A percentile compares a stretch with the other conserved stretches of the same genome.
These are phyloP conservation scores for Boletus rubroflammeus DNA, from an alignment of 768 basidiomycete genomes.

Conservation along the genomic window DNA sequence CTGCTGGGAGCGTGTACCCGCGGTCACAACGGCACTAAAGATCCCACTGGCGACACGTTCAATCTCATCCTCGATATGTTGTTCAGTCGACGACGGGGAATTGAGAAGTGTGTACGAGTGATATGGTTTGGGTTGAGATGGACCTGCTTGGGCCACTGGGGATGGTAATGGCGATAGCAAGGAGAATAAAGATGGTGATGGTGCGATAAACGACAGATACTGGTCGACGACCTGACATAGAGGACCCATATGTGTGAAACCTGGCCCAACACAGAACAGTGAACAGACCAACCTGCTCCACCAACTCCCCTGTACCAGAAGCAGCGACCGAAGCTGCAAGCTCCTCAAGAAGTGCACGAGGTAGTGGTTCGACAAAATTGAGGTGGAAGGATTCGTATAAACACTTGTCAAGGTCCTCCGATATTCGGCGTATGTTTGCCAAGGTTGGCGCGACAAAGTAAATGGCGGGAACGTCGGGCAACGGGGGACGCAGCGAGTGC, in stretches of 20 bases:
- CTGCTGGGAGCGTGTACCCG: conserved; percentile 49
- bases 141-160: conserved; percentile 31
- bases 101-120: conserved; percentile 87
- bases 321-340: conserved; percentile 84
- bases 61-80: conserved; percentile 89
- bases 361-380: conserved; percentile 91
- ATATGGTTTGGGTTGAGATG: conserved; percentile 36
- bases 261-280: background rate
- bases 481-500: conserved; percentile 80
- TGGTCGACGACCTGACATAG: conserved; percentile 81
- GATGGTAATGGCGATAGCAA: conserved; percentile 61
- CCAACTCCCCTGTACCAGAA: conserved; percentile 76
- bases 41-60: conserved; percentile 88
- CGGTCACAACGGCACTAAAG: conserved; percentile 86
- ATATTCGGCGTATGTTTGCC: conserved; percentile 83
- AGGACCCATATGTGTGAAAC: background rate
- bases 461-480: conserved; percentile 93
- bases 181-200: conserved; percentile 90
- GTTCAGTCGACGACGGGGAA: conserved; percentile 84
- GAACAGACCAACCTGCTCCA: conserved; percentile 58
- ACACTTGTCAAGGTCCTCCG: conserved; percentile 84
- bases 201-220: conserved; percentile 93
- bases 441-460: conserved; percentile 95
- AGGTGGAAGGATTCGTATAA: conserved; percentile 93
- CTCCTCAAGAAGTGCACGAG: conserved; percentile 88